These are phyloP conservation scores for Prunus davidiana DNA, from an alignment of 306 rosid genomes.

Conservation along the genomic window DNA sequence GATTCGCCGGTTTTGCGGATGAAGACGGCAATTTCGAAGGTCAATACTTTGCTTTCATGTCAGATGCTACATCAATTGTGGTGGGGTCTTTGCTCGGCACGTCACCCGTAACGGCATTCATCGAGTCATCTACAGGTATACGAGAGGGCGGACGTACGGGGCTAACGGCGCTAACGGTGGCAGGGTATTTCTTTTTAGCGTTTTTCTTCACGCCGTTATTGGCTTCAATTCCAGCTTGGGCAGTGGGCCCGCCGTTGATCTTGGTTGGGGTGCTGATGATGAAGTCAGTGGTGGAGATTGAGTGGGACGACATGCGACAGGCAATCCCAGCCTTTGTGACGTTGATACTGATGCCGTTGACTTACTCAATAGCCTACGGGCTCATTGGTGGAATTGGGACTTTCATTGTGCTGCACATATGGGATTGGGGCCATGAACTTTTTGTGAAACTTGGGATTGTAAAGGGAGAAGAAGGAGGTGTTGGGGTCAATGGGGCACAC, in stretches of 20 bases:
- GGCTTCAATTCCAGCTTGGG: constrained; percentile 99
- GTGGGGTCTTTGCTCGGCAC: constrained; percentile 85
- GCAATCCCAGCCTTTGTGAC: constrained; percentile 95
- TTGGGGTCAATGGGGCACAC: constrained; percentile 31
- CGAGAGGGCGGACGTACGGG: constrained; percentile 96
- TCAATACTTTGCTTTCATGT: constrained; percentile 93
- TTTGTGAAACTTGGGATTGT: constrained; percentile 33
- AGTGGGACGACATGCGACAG: constrained; percentile 91
- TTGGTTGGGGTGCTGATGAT: constrained; percentile 95
- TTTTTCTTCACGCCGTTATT: constrained; percentile 86
- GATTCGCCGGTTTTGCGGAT: constrained; percentile 85
- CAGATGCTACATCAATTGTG: constrained; percentile 88
- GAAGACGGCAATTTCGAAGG: constrained; percentile 75
- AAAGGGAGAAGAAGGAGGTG: constrained; percentile 5
- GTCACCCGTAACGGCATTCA: constrained; percentile 85
- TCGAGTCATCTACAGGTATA: constrained; percentile 90
- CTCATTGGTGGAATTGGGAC: constrained; percentile 91
- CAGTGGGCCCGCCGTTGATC: constrained; percentile 97
- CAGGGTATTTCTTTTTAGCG: constrained; percentile 61
- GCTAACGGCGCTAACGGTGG: constrained; percentile 76
- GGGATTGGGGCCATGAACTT: constrained; percentile 58
- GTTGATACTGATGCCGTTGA: constrained; percentile 75
- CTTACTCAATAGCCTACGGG: constrained; percentile 88
- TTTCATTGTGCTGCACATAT: constrained; percentile 54
- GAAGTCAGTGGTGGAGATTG: constrained; percentile 83